Evolutionary conservation across 164 flowering plant genomes (phyloP).

Genomic region (Santalum album): DNA sequence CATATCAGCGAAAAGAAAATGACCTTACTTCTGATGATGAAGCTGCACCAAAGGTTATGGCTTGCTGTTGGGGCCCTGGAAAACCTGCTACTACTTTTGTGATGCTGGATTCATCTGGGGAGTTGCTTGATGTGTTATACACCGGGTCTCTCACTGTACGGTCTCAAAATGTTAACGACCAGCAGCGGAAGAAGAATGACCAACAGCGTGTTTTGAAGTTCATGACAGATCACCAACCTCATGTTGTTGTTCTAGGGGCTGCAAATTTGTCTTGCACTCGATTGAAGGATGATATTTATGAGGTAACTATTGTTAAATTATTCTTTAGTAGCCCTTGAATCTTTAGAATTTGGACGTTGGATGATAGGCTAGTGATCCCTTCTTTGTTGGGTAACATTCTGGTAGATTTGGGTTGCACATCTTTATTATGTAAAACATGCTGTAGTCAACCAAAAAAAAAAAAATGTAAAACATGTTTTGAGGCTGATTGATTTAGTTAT

Average conservation of each 20-base stretch:
- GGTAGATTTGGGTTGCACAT: no score
- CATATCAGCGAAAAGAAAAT: constrained; percentile 68
- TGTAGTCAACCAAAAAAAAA: no score
- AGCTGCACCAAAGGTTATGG: constrained; percentile 85
- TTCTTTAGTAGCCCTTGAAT: no score
- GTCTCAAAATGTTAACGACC: constrained; percentile 68
- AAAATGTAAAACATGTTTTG: no score
- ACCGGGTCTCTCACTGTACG: constrained; percentile 69
- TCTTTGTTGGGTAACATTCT: no score
- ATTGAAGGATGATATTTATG: constrained; percentile 85
- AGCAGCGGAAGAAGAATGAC: constrained; percentile 85
- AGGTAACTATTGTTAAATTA: no score
- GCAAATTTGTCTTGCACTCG: constrained; percentile 67
- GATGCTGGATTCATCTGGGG: constrained; percentile 94
- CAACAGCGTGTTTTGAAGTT: constrained; percentile 80
- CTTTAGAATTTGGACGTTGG: no score
- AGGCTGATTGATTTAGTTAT: no score
- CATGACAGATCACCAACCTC: constrained; percentile 89
- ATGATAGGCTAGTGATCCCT: no score
- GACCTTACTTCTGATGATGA: constrained; percentile 66
- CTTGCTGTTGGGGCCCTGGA: constrained; percentile 98
- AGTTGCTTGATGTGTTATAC: constrained; percentile 72
- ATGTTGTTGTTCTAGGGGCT: constrained; percentile 89
- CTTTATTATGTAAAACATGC: no score
- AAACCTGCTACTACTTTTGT: constrained; percentile 94